phyloP scores from a whole-genome alignment of 2,329 filamentous ascomycete species.

The Sporothrix curviconia region DNA sequence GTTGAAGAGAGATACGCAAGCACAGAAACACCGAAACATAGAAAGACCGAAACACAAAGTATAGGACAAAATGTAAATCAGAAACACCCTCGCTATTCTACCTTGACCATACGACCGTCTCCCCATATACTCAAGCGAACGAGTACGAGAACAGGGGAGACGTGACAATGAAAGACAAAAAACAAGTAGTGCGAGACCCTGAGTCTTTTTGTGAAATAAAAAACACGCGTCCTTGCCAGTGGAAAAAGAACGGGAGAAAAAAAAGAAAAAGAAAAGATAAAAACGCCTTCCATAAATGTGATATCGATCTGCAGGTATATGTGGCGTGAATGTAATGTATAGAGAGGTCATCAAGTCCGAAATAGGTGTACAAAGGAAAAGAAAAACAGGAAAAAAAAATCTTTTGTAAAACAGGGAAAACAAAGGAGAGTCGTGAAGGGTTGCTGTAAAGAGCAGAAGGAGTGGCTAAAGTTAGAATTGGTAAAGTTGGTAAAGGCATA shows the following conservation, averaged over 20 bases:
- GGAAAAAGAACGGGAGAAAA: background rate
- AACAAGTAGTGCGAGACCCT: background rate
- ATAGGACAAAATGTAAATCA: background rate
- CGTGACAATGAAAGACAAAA: background rate
- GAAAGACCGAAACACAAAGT: too few species aligned
- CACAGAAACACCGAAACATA: too few species aligned
- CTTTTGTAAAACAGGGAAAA: constrained; percentile 2
- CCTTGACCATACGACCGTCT: background rate
- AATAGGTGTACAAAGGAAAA: constrained; percentile 1
- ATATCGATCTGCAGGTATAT: constrained; percentile 10
- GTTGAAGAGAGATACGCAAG: background rate
- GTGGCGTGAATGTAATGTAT: constrained; percentile 2
- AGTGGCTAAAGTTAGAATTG: constrained; percentile 13
- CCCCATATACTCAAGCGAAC: background rate
- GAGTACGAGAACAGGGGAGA: background rate
- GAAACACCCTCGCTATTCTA: constrained; percentile 1
- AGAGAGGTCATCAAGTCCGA: constrained; percentile 7
- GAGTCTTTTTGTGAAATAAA: background rate
- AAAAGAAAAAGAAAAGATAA: background rate
- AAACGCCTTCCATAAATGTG: constrained; percentile 1
- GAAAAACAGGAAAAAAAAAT: background rate
- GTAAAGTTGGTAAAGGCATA: background rate
- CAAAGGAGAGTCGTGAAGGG: constrained; percentile 15
- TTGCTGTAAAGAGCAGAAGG: constrained; percentile 7
- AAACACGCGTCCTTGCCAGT: background rate